These are phyloP conservation scores for Acorus gramineus DNA, from an alignment of 106 monocot genomes.

Conservation along the genomic window DNA sequence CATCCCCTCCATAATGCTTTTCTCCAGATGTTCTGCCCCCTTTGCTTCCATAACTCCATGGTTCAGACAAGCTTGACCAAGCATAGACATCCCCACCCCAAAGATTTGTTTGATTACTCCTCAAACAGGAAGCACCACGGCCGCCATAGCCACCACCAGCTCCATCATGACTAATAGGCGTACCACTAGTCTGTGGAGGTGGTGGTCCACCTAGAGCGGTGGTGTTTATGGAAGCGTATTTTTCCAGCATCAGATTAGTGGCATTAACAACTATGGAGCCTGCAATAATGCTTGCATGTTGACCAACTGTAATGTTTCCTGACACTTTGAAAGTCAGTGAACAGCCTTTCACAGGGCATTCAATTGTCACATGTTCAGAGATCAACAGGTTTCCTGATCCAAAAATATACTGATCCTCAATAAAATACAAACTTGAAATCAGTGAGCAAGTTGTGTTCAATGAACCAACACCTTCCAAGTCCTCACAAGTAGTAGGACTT, in stretches of 20 bases:
- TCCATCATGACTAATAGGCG: conserved; percentile 61
- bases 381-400: conserved; percentile 64
- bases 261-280: conserved; percentile 60
- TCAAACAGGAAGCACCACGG: conserved; percentile 81
- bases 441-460: conserved; percentile 55
- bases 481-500: conserved; percentile 53
- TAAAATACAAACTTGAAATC: conserved; percentile 35
- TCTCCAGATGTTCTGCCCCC: conserved; percentile 62
- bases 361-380: conserved; percentile 38
- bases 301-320: conserved; percentile 48
- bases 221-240: conserved; percentile 56
- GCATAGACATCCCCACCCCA: conserved; percentile 99
- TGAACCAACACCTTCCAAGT: conserved; percentile 73
- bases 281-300: conserved; percentile 44
- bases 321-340: conserved; percentile 52
- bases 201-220: conserved; percentile 59
- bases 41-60: conserved; percentile 94
- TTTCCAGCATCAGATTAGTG: conserved; percentile 35
- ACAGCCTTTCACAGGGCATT: conserved; percentile 64
- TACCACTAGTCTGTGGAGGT: conserved; percentile 87
- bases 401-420: conserved; percentile 44
- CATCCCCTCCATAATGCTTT: conserved; percentile 60
- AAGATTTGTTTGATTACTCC: conserved; percentile 56
- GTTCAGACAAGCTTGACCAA: conserved; percentile 74
- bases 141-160: conserved; percentile 94